These are phyloP conservation scores for Rhynchospora breviuscula DNA, from an alignment of 176 grass and related monocot genomes.

Conservation along the genomic window DNA sequence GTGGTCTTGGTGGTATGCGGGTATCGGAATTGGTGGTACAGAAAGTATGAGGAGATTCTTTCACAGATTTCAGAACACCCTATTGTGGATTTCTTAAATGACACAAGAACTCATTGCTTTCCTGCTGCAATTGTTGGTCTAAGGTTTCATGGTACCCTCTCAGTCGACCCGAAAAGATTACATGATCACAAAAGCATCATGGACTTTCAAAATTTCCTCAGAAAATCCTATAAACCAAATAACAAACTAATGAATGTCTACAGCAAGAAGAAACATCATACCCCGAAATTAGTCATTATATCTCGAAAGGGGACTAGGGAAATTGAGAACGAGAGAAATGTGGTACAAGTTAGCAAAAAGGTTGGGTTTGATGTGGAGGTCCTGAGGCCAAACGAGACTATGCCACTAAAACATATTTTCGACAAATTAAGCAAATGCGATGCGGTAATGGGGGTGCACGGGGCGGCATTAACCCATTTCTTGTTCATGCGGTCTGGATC, in stretches of 20 bases:
- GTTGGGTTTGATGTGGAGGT: slow-evolving; percentile 52
- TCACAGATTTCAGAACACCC: slow-evolving; percentile 28
- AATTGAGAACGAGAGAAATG: slow-evolving; percentile 56
- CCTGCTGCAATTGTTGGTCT: slow-evolving; percentile 44
- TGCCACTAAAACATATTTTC: slow-evolving; percentile 30
- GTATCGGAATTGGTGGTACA: slow-evolving; percentile 59
- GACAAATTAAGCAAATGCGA: slow-evolving; percentile 41
- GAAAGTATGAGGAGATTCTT: slow-evolving; percentile 47
- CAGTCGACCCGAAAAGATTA: slow-evolving; percentile 24
- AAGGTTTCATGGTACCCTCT: slow-evolving; percentile 50
- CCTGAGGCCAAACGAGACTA: slow-evolving; percentile 30
- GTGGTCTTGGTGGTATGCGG: slow-evolving; percentile 45
- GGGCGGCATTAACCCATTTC: slow-evolving; percentile 61
- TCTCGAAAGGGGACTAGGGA: slow-evolving; percentile 49
- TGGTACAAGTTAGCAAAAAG: slow-evolving; percentile 2
- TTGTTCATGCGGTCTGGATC: slow-evolving; percentile 55
- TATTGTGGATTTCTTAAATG: slow-evolving; percentile 43
- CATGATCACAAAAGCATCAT: slow-evolving; percentile 35
- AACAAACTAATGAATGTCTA: neutral
- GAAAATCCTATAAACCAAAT: slow-evolving; percentile 15
- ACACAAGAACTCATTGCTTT: slow-evolving; percentile 57
- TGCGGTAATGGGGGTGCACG: slow-evolving; percentile 70
- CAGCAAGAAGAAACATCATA: neutral
- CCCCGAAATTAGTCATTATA: slow-evolving; percentile 41
- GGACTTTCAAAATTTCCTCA: slow-evolving; percentile 42